These are phyloP conservation scores for Udeniomyces megalosporus DNA, from an alignment of 768 basidiomycete genomes.

Conservation along the genomic window DNA sequence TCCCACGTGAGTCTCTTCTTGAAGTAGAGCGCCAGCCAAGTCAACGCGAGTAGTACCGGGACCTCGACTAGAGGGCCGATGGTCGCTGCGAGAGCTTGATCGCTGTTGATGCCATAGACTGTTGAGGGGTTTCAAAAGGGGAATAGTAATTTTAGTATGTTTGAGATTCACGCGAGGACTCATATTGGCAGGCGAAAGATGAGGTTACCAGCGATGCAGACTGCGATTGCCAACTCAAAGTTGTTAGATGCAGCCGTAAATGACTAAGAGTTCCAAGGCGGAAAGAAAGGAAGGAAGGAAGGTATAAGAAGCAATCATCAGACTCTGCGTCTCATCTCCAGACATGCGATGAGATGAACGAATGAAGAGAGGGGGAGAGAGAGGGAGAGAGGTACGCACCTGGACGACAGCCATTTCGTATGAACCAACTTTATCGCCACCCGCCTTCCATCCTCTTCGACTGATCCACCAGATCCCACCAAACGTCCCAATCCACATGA, in stretches of 20 bases:
- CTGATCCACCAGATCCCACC: slow-evolving; percentile 39
- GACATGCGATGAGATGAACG: background rate
- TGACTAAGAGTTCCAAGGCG: slow-evolving; percentile 22
- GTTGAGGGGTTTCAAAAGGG: slow-evolving; percentile 35
- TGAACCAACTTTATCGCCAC: slow-evolving; percentile 26
- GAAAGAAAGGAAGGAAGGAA: background rate
- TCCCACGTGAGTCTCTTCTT: slow-evolving; percentile 33
- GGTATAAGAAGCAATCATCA: background rate
- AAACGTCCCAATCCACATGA: slow-evolving; percentile 60
- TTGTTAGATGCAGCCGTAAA: slow-evolving; percentile 72
- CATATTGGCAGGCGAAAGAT: background rate
- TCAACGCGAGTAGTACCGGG: slow-evolving; percentile 53
- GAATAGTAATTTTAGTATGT: background rate
- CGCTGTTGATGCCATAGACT: slow-evolving; percentile 58
- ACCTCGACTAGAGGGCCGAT: slow-evolving; percentile 35
- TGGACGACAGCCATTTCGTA: slow-evolving; percentile 65
- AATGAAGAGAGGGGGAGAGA: background rate
- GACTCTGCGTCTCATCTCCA: background rate
- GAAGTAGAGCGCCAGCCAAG: slow-evolving; percentile 45
- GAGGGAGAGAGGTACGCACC: background rate
- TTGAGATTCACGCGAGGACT: background rate
- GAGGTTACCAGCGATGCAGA: slow-evolving; percentile 26
- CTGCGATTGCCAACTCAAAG: slow-evolving; percentile 68
- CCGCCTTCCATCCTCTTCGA: slow-evolving; percentile 24
- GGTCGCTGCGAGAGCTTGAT: slow-evolving; percentile 66